Conservation (phyloP, 495 filamentous ascomycete genomes). For the Barbatosphaeria neglecta region DNA sequence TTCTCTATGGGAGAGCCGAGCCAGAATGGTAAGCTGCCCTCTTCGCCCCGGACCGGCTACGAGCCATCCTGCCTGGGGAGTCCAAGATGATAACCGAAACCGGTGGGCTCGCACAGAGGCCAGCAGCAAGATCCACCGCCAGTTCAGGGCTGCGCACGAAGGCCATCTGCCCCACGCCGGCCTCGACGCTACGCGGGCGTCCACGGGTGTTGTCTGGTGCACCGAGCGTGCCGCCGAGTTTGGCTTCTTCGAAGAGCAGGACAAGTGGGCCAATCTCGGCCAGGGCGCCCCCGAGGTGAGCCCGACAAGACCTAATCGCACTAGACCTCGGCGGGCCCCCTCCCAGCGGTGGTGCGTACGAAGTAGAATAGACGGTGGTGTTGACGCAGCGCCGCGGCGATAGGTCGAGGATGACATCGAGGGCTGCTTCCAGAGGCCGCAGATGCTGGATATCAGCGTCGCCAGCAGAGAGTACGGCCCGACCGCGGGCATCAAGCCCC, state of each 20-base stretch:
- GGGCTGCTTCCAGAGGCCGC: conserved; percentile 79
- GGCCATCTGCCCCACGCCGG: conserved; percentile 84
- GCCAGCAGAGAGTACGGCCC: conserved; percentile 82
- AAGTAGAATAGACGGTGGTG: too few relatives aligned
- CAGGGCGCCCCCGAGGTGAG: conserved; percentile 76
- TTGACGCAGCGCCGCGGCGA: not conserved
- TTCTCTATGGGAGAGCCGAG: conserved; percentile 42
- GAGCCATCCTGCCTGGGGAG: conserved; percentile 3
- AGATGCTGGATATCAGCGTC: conserved; percentile 63
- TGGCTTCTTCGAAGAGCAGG: conserved; percentile 72
- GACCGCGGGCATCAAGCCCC: conserved; percentile 82
- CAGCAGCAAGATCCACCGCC: conserved; percentile 67
- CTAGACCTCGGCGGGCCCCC: too few relatives aligned
- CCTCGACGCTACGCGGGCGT: conserved; percentile 71
- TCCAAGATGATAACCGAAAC: too few relatives aligned
- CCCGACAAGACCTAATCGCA: too few relatives aligned
- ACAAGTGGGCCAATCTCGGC: conserved; percentile 82
- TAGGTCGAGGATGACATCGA: conserved; percentile 79
- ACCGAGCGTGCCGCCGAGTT: conserved; percentile 70
- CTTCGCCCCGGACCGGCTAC: not conserved
- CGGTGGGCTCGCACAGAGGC: conserved; percentile 38
- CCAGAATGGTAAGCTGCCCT: conserved; percentile 28
- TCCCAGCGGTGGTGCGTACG: too few relatives aligned
- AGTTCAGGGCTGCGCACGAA: conserved; percentile 78
- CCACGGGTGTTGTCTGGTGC: conserved; percentile 78